These are phyloP conservation scores for Colletotrichum liriopes DNA, from an alignment of 2,329 filamentous ascomycete species.

Conservation along the genomic window DNA sequence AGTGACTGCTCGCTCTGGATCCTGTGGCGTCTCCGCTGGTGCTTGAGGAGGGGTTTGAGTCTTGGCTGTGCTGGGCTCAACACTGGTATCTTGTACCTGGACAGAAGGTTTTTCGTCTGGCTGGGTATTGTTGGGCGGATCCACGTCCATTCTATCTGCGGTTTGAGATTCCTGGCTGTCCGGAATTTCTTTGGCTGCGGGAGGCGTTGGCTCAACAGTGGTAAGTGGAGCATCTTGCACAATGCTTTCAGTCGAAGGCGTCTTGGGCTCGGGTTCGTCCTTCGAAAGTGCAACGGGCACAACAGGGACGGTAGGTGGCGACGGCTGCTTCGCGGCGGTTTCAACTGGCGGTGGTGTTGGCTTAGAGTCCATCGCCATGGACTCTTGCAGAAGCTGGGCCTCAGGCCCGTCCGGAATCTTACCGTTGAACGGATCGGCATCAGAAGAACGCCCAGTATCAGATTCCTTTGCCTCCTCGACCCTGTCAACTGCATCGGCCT, in stretches of 20 bases:
- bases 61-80: conserved; percentile 1
- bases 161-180: conserved; percentile 53
- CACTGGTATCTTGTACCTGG: conserved; percentile 15
- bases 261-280: neutral
- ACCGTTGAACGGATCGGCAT: conserved; percentile 38
- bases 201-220: conserved; percentile 4
- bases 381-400: conserved; percentile 63
- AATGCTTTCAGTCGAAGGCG: neutral
- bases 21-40: conserved; percentile 46
- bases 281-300: neutral
- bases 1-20: conserved; percentile 73
- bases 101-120: conserved; percentile 39
- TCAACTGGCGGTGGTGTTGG: conserved; percentile 39
- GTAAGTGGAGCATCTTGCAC: neutral
- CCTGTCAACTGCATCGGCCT: conserved; percentile 55
- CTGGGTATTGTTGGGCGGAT: conserved; percentile 45
- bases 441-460: conserved; percentile 24
- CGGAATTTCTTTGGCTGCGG: conserved; percentile 49
- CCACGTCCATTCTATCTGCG: conserved; percentile 55
- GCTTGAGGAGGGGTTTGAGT: conserved; percentile 40
- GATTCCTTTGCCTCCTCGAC: conserved; percentile 44
- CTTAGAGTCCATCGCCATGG: conserved; percentile 46
- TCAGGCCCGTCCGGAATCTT: conserved; percentile 54
- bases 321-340: conserved; percentile 28
- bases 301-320: conserved; percentile 19